Evolutionary conservation across 495 filamentous ascomycete species (phyloP).

Genomic region (Xylona heveae): DNA sequence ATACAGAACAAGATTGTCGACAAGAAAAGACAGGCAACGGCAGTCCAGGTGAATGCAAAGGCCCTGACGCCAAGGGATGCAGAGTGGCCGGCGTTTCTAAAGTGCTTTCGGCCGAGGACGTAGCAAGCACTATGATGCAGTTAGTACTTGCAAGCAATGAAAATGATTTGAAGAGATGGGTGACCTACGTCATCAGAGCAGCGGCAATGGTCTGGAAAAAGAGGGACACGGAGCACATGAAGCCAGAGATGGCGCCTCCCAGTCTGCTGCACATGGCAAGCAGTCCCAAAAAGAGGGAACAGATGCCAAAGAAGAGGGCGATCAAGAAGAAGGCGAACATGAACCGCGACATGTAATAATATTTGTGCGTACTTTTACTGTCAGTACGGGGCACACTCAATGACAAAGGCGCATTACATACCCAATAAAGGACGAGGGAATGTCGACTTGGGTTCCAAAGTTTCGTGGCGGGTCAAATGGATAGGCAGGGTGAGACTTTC

Average conservation of each 20-base stretch:
- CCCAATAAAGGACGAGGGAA: slow-evolving; percentile 34
- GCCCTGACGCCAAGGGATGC: slow-evolving; percentile 49
- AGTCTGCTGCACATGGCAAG: slow-evolving; percentile 38
- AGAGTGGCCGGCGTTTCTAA: slow-evolving; percentile 30
- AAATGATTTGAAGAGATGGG: slow-evolving; percentile 2
- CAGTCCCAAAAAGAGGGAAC: slow-evolving; percentile 37
- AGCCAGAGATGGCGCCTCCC: slow-evolving; percentile 35
- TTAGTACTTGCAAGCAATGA: slow-evolving; percentile 1
- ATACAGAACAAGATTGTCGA: slow-evolving; percentile 51
- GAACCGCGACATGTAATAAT: slow-evolving; percentile 45
- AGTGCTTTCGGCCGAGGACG: slow-evolving; percentile 54
- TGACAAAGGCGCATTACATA: slow-evolving; percentile 11
- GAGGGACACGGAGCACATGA: slow-evolving; percentile 29
- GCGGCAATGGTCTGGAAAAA: slow-evolving; percentile 42
- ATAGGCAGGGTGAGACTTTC: slow-evolving; percentile 29
- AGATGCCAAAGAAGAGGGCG: slow-evolving; percentile 39
- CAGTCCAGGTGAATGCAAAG: slow-evolving; percentile 75
- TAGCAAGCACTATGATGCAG: slow-evolving; percentile 37
- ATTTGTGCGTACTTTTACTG: slow-evolving; percentile 25
- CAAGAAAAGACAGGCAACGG: slow-evolving; percentile 45
- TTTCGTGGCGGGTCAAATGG: slow-evolving; percentile 45
- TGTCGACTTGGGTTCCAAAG: slow-evolving; percentile 32
- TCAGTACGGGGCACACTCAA: slow-evolving; percentile 1
- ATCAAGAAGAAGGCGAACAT: slow-evolving; percentile 54
- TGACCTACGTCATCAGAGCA: slow-evolving; percentile 48